Base-by-base conservation (phyloP, 306 rosid genomes). In the Glycine tomentella region DNA sequence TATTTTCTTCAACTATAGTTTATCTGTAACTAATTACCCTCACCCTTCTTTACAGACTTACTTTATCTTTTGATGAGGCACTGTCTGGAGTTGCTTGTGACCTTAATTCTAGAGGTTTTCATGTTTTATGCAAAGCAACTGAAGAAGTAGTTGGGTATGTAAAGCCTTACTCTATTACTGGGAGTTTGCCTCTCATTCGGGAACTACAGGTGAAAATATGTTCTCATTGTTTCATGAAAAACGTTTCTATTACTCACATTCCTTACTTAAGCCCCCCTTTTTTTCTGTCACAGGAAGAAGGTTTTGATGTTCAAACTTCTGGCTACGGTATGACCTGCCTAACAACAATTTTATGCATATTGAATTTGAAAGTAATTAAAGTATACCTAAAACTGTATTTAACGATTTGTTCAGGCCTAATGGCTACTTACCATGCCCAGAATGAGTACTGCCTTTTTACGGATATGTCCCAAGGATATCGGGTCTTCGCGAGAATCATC, bases 151-250 rank as follows among this genome's bases (percentile, higher is more conserved):
- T 95, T 84, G 99, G 99, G 57, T 68, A 88, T 64, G 97, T 91
- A 67, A 95, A 93, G 83, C 98, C 99, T 52, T 95, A 90, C 88
- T 91, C 98, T 10, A 90, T 95, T 80, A 93, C 98, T 12, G 99
- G 98, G 72, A 93, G 86, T 82, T 84, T 95, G 82, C 99, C 98
- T 25, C 92, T 93, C 69, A 90, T 95, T 88, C 89, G 98, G 52
- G 97, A 95, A n/a, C 87, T 95, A n/a, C 88, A 93, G 94, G 99
- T 95, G 68, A 78, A 53, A 46, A 34, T 63, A 33, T 68, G 48
- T 68, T 66, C 64, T 31, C 55, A 10, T 66, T 76, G 33, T 56
- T 70, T 64, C 49, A 15, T 34, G 15, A 64, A 57, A 72, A n/a
- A 72, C 9, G 38, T 70, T 31, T 81, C 34, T 50, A 14, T 11